A percentile compares a stretch with the other conserved stretches of the same genome.
phyloP scores from a whole-genome alignment of 768 basidiomycete genomes.

The Melanogaster broomeanus region DNA sequence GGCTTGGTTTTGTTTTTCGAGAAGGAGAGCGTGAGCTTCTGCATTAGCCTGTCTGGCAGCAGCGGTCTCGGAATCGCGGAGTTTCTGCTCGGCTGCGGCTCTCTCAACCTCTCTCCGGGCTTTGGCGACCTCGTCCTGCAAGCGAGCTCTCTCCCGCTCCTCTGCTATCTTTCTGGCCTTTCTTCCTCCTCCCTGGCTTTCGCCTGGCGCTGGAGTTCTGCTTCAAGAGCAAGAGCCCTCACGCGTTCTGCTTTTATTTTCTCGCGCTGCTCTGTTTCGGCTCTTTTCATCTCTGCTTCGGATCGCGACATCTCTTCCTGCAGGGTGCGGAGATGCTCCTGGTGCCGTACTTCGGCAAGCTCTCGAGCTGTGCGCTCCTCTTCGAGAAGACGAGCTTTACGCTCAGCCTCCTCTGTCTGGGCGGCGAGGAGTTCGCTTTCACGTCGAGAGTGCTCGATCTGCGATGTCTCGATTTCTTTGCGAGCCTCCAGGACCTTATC shows the following conservation, averaged over 20 bases:
- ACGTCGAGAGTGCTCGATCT: conserved; percentile 27
- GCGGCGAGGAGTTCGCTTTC: conserved; percentile 27
- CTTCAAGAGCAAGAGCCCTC: conserved; percentile 30
- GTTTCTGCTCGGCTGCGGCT: conserved; percentile 24
- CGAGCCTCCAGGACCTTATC: conserved; percentile 29
- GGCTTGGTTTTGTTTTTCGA: conserved; percentile 24
- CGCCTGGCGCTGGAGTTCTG: conserved; percentile 28
- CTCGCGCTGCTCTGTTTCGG: conserved; percentile 24
- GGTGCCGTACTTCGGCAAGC: conserved; percentile 29
- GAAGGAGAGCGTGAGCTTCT: conserved; percentile 21
- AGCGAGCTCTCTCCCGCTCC: conserved; percentile 28
- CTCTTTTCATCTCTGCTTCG: conserved; percentile 23
- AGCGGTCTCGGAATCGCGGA: conserved; percentile 25
- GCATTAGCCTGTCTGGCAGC: conserved; percentile 25
- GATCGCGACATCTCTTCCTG: conserved; percentile 27
- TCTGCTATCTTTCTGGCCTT: conserved; percentile 18
- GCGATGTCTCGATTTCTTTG: conserved; percentile 28
- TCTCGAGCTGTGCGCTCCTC: conserved; percentile 32
- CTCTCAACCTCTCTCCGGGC: conserved; percentile 27
- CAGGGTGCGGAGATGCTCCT: conserved; percentile 29
- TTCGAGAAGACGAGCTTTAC: conserved; percentile 28
- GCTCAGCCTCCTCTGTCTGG: conserved; percentile 29
- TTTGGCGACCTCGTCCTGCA: conserved; percentile 30
- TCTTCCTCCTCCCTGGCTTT: conserved; percentile 29
- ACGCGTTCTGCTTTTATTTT: conserved; percentile 29